Conservation (phyloP, 805 yeast genomes). For the Candida palmyrensis region DNA sequence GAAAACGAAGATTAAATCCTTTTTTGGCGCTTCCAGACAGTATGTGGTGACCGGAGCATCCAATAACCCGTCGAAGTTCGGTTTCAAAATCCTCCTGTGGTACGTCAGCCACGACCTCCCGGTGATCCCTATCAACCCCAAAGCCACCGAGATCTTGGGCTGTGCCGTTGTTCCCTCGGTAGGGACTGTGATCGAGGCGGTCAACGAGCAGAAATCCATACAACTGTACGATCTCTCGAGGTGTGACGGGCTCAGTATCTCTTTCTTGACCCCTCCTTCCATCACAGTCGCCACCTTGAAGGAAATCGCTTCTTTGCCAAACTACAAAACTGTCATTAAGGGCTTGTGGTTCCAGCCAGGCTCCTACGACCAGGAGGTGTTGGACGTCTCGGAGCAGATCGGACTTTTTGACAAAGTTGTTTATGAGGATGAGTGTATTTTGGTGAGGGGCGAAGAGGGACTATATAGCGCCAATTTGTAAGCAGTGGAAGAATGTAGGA, state of each 20-base stretch:
- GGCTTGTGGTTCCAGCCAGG: slow-evolving; percentile 87
- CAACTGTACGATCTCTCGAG: slow-evolving; percentile 18
- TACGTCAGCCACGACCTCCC: slow-evolving; percentile 52
- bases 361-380: slow-evolving; percentile 50
- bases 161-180: slow-evolving; percentile 32
- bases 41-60: slow-evolving; percentile 75
- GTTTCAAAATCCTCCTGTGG: slow-evolving; percentile 67
- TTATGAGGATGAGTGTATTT: slow-evolving; percentile 59
- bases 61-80: slow-evolving; percentile 57
- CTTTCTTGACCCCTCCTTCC: slow-evolving; percentile 73
- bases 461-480: slow-evolving; percentile 23
- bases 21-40: slow-evolving; percentile 48
- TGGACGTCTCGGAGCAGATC: slow-evolving; percentile 35
- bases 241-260: slow-evolving; percentile 48
- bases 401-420: slow-evolving; percentile 31
- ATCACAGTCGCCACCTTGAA: slow-evolving; percentile 39
- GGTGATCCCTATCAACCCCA: slow-evolving; percentile 65
- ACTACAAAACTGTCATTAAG: slow-evolving; percentile 36
- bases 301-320: slow-evolving; percentile 35
- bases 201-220: slow-evolving; percentile 13
- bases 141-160: slow-evolving; percentile 42
- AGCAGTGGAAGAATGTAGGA: not conserved
- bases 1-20: slow-evolving; percentile 33
- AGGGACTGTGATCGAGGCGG: slow-evolving; percentile 16
- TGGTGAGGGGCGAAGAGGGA: slow-evolving; percentile 61